Evolutionary conservation across 805 yeast genomes (phyloP).

Genomic region (Candida insectalens): DNA sequence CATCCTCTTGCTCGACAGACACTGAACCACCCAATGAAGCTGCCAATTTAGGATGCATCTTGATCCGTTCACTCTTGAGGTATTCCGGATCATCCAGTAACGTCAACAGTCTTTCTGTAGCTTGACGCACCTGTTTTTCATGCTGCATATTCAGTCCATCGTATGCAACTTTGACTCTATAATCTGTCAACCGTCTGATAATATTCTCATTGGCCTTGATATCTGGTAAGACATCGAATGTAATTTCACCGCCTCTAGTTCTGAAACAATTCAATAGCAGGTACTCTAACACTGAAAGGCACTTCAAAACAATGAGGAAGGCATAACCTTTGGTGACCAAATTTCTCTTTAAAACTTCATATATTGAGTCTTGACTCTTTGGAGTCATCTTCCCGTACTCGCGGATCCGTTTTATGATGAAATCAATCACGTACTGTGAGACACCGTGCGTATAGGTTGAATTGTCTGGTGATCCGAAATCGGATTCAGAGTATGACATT

Average conservation of each 20-base stretch:
- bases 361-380: slow-evolving; percentile 4
- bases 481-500: slow-evolving; percentile 8
- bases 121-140: slow-evolving; percentile 13
- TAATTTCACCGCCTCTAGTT: slow-evolving; percentile 3
- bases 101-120: slow-evolving; percentile 9
- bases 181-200: slow-evolving; percentile 8
- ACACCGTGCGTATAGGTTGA: slow-evolving; percentile 8
- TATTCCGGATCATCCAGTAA: slow-evolving; percentile 8
- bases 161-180: slow-evolving; percentile 9
- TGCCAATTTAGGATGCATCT: slow-evolving; percentile 11
- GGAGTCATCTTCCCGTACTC: slow-evolving; percentile 8
- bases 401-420: slow-evolving; percentile 10
- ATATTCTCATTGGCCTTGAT: slow-evolving; percentile 8
- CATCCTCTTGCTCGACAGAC: too few species aligned
- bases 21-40: too few species aligned
- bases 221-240: slow-evolving; percentile 16
- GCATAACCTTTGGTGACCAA: slow-evolving; percentile 21
- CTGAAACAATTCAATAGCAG: slow-evolving; percentile 18
- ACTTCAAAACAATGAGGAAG: slow-evolving; percentile 17
- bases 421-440: slow-evolving; percentile 13
- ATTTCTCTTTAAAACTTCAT: slow-evolving; percentile 15
- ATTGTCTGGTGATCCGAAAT: background rate
- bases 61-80: slow-evolving; percentile 10
- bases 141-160: slow-evolving; percentile 17
- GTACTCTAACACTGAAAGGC: slow-evolving; percentile 18